Base-by-base conservation (phyloP, 23 red algal genomes). In the Chondrus crispus region DNA sequence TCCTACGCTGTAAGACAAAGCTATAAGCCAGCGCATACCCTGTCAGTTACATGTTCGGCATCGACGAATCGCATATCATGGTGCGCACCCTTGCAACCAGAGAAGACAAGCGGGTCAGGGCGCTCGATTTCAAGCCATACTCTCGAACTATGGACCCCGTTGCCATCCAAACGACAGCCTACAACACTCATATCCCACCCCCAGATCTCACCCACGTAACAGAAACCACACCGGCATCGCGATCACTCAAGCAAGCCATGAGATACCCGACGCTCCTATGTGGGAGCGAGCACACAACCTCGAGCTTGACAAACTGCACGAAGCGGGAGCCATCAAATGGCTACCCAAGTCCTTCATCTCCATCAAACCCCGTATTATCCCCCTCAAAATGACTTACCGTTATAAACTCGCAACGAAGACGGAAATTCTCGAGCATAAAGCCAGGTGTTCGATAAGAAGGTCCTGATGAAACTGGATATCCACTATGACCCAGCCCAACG, bases 101-200 rank as follows among this genome's bases (percentile, higher is more conserved):
- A 18, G 40, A 62, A 51, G 58, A 84, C 80, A 9, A 37, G 2
- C 80, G 24, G 54, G 30, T 66, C 22, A 49, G 12, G 12, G 2
- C 12, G 9, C 18, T 35, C 5, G 36, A 84, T 33, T 62, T 84
- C 80, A 49, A 66, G 19, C 51, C 80, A 84, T 84, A 84, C 80
- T 13, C 11, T 54, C 19, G 6, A 6, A 10, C 19, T 5, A 2
- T 3, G 44, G 57, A 84, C 49, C 80, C 80, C 10, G 51, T 63
- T 3, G 7, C 11, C 20, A 84, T 30, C 9, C 52, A 63, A 12
- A 19, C 80, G 18, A 10, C 32, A 8, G 53, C 80, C 3, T 84
- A 62, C 51, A 84, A 84, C 18, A 9, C 10, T 6, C 38, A 39
- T 29, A 41, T 45, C 24, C 29, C 3, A 8, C 53, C 58, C 51